Conservation (phyloP, 2,329 filamentous ascomycete species). For the Exserohilum turcica region DNA sequence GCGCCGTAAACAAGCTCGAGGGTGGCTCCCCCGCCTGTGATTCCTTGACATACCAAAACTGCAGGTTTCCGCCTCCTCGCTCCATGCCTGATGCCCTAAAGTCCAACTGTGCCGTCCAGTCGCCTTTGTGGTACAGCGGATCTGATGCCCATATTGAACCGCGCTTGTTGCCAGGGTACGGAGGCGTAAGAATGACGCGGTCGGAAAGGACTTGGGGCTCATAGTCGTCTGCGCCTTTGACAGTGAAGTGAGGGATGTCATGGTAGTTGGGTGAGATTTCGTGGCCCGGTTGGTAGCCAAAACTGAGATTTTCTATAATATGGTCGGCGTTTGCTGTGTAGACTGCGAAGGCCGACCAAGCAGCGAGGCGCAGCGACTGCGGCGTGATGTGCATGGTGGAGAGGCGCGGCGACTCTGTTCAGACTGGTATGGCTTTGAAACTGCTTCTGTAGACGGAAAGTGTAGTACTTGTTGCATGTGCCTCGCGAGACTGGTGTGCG, state of each 20-base stretch:
- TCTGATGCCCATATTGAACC: conserved; percentile 80
- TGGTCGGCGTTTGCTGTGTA: conserved; percentile 65
- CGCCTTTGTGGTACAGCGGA: conserved; percentile 61
- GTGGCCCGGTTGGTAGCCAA: conserved; percentile 67
- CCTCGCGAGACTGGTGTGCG: neutral
- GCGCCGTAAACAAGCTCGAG: conserved; percentile 81
- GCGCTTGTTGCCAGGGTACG: conserved; percentile 82
- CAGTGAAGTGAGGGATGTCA: conserved; percentile 61
- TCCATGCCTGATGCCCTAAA: conserved; percentile 89
- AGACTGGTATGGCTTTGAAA: neutral
- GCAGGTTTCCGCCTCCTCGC: conserved; percentile 83
- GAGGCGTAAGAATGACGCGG: conserved; percentile 88
- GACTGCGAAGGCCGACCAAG: conserved; percentile 52
- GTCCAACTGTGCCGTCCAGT: conserved; percentile 83
- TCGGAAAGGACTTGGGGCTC: conserved; percentile 74
- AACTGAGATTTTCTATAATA: conserved; percentile 75
- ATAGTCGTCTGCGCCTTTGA: conserved; percentile 59
- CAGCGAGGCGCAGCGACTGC: conserved; percentile 49
- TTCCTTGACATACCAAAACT: conserved; percentile 85
- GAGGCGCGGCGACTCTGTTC: conserved; percentile 15
- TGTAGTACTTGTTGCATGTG: neutral
- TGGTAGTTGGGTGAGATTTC: conserved; percentile 69
- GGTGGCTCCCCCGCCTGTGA: conserved; percentile 69
- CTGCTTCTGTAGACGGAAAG: neutral
- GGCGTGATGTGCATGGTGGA: conserved; percentile 41